Percentiles rank a stretch among this genome's conserved stretches.
These are phyloP conservation scores for Lecanicillium sp. DNA, from an alignment of 2,329 filamentous ascomycete species.

Conservation along the genomic window DNA sequence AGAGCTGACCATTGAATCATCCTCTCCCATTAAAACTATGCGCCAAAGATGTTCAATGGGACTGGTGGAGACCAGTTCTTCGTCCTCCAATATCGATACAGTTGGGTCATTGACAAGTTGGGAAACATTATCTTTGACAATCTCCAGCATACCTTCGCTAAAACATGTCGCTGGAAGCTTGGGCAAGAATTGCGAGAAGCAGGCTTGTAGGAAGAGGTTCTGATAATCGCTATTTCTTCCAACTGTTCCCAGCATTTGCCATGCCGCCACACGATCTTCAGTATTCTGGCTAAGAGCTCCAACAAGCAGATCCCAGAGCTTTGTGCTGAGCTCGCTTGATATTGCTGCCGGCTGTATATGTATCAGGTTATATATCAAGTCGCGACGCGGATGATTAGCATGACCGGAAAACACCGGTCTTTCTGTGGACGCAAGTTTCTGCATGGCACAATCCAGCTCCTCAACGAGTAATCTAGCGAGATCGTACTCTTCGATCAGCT, in stretches of 20 bases:
- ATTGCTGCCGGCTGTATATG: constrained; percentile 53
- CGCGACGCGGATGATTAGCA: constrained; percentile 45
- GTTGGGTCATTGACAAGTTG: constrained; percentile 35
- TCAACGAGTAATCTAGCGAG: constrained; percentile 54
- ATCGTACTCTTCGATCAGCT: constrained; percentile 52
- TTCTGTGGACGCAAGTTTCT: neutral
- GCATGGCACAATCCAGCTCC: constrained; percentile 52
- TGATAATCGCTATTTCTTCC: constrained; percentile 32
- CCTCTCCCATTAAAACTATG: constrained; percentile 62
- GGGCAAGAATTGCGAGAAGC: constrained; percentile 49
- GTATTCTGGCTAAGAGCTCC: constrained; percentile 51
- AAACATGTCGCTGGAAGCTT: constrained; percentile 48
- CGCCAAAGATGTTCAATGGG: constrained; percentile 72
- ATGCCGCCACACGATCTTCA: constrained; percentile 57
- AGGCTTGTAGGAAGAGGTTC: constrained; percentile 47
- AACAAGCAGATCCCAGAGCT: constrained; percentile 67
- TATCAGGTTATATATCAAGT: constrained; percentile 51
- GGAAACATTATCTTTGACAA: constrained; percentile 46
- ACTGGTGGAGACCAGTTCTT: constrained; percentile 41
- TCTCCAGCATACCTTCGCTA: constrained; percentile 53
- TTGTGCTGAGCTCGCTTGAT: constrained; percentile 49
- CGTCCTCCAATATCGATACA: constrained; percentile 41
- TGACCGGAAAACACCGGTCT: constrained; percentile 34
- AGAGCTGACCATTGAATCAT: constrained; percentile 54
- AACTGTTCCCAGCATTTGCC: constrained; percentile 54